These are phyloP conservation scores for Echites panduratus DNA, from an alignment of 257 asterid genomes.

Conservation along the genomic window DNA sequence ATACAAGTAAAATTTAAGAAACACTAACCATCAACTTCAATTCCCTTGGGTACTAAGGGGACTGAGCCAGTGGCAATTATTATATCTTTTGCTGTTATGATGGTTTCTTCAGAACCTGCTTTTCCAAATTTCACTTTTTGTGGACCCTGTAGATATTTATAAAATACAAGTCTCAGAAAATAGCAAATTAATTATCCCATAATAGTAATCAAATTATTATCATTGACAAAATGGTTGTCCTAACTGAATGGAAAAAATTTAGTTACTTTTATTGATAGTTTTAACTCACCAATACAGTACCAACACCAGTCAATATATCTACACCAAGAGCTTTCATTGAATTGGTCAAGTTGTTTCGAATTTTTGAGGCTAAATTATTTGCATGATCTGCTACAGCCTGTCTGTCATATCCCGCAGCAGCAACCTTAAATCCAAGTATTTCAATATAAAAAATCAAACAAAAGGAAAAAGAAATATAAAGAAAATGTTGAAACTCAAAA, in stretches of 20 bases:
- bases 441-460: background rate
- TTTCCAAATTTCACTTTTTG: constrained; percentile 82
- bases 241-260: background rate
- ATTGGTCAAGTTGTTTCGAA: constrained; percentile 72
- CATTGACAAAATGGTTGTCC: background rate
- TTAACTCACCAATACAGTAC: constrained; percentile 70
- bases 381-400: constrained; percentile 49
- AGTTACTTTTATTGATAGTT: background rate
- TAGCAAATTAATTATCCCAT: background rate
- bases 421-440: constrained; percentile 21
- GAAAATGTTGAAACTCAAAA: background rate
- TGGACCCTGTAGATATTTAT: constrained; percentile 57
- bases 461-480: background rate
- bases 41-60: constrained; percentile 90
- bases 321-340: constrained; percentile 91
- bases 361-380: constrained; percentile 37
- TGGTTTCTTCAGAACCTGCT: constrained; percentile 51
- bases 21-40: constrained; percentile 85
- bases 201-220: background rate
- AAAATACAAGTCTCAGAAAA: background rate
- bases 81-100: constrained; percentile 78
- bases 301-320: constrained; percentile 85
- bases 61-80: constrained; percentile 93
- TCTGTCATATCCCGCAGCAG: constrained; percentile 43
- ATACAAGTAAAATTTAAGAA: constrained; percentile 24